Base-by-base conservation (phyloP, 169 alveolate genomes). In the Neospora caninum region DNA sequence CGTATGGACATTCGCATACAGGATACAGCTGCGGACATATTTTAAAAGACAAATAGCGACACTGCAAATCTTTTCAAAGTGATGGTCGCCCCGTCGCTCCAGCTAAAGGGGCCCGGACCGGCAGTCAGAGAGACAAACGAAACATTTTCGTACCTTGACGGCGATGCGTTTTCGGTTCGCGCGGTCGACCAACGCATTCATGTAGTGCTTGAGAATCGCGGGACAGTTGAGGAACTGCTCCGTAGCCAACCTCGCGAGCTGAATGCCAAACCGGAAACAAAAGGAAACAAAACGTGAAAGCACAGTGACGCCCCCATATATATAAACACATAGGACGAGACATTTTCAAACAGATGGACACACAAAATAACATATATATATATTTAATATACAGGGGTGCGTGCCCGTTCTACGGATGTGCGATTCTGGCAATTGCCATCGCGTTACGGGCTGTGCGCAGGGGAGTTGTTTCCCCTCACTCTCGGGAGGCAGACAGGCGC, bases 161-260 rank as follows among this genome's bases (percentile, higher is more conserved):
- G 89, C 36, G 89, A 82, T 41, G 67, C 89, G 89, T 31, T 42
- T 38, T 6, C 89, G 54, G 67, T 42, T 39, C 25, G 38, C 18
- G n/a, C 38, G 31, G 64, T 82, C 38, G 34, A 82, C 89, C 20
- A 82, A 49, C 34, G 54, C 16, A 0, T 43, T 82, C 89, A 82
- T 25, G 39, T 82, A 82, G 41, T 4, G 6, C 25, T 82, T 82
- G 43, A 82, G 41, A 43, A 82, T 82, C 25, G 22, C 89, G 10
- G 89, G 89, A 31, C 89, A 82, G 54, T 29, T 22, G 54, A 82
- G 54, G 67, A 82, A 82, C 58, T 36, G 2, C 41, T 82, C 89
- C 34, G 89, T 9, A 4, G 67, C 64, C 64, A 82, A 29, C 9
- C 64, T 7, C 34, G 89, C 89, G 7, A 82, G 89, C 89, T 82